Conservation (phyloP, 2,329 filamentous ascomycete species). For the Myriosclerotinia scirpicola region DNA sequence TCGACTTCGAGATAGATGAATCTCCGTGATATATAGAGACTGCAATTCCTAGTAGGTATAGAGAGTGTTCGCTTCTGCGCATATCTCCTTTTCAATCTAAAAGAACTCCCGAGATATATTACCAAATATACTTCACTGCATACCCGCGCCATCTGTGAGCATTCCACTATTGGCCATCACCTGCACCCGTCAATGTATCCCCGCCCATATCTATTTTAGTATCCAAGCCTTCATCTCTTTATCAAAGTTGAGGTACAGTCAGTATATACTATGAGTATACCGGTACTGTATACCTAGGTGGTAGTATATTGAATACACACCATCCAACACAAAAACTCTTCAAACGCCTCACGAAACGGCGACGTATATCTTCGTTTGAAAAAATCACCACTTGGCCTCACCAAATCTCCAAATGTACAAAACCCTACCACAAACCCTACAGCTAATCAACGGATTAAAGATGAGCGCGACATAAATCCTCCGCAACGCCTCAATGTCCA, state of each 20-base stretch:
- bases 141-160: not conserved
- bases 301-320: not conserved
- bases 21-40: not conserved
- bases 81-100: too few relatives aligned
- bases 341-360: not conserved
- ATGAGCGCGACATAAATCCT: not conserved
- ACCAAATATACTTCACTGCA: not conserved
- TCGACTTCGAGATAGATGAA: not conserved
- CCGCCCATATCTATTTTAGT: not conserved
- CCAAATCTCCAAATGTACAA: not conserved
- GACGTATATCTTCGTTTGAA: not conserved
- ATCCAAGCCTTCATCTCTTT: not conserved
- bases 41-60: not conserved
- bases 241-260: too few relatives aligned
- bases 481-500: not conserved
- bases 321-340: not conserved
- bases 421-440: not conserved
- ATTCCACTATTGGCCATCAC: not conserved
- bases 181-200: not conserved
- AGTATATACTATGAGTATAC: not conserved
- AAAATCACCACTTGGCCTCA: not conserved
- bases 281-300: too few relatives aligned
- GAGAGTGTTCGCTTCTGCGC: fast-evolving
- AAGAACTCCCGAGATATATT: too few relatives aligned
- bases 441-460: not conserved